Evolutionary conservation across 2,329 filamentous ascomycete species (phyloP).

Genomic region (Claviceps purpurea): DNA sequence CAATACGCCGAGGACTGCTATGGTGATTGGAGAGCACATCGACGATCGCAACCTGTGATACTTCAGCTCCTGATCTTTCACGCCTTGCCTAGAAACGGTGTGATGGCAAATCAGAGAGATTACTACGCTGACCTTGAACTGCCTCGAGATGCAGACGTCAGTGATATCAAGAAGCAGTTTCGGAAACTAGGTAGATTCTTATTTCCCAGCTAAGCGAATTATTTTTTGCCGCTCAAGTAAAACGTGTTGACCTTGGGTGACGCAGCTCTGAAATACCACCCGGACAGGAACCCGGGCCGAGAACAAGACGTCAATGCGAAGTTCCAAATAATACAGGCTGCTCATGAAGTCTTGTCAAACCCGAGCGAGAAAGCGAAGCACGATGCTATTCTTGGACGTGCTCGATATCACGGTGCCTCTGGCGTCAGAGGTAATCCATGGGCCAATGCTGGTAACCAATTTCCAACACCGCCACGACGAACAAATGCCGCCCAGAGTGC

Average conservation of each 20-base stretch:
- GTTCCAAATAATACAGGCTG: constrained; percentile 77
- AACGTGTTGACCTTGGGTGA: constrained; percentile 12
- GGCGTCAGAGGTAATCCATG: constrained; percentile 46
- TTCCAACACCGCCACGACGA: constrained; percentile 35
- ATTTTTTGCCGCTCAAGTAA: not conserved
- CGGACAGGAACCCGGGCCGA: constrained; percentile 74
- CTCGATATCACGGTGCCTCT: constrained; percentile 33
- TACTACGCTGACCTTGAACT: constrained; percentile 81
- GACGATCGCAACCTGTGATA: too few species aligned
- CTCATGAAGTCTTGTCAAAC: constrained; percentile 59
- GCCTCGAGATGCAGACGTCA: constrained; percentile 48
- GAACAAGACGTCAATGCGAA: constrained; percentile 68
- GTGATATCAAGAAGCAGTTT: constrained; percentile 78
- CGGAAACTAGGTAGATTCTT: constrained; percentile 55
- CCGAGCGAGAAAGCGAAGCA: constrained; percentile 37
- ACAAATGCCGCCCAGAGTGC: constrained; percentile 13
- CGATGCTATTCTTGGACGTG: constrained; percentile 30
- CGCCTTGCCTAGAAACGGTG: not conserved
- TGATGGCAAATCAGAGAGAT: constrained; percentile 42
- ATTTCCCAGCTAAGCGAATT: not conserved
- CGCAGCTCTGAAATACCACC: constrained; percentile 70
- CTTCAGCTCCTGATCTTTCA: not conserved
- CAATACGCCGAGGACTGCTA: too few species aligned
- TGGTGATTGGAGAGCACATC: too few species aligned
- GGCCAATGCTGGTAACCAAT: constrained; percentile 34